Evolutionary conservation across 2,329 filamentous ascomycete species (phyloP), one percentile per base, ranked within the genome.

Genomic region (Zasmidium angulare): DNA sequence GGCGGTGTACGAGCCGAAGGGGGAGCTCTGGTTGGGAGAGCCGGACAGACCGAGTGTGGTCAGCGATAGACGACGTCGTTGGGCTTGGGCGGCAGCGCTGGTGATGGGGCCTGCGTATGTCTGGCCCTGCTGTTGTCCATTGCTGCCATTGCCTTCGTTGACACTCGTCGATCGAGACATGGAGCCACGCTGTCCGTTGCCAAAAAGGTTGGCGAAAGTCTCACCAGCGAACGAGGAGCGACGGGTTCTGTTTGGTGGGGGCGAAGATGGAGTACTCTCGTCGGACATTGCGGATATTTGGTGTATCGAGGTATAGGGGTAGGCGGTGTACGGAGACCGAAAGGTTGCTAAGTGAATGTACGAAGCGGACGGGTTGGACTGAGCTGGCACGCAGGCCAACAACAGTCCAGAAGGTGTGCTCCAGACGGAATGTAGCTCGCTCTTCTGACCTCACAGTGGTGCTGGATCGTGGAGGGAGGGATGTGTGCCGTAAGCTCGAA

Each of bases 171-270:
- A 64, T 50, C 60, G 66, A 24, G 62, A 64, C 31, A 62, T 61
- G 50, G 55, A 58, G 60, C 60, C 69, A 6, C 63, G 59, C 40
- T 60, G 68, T 55, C 73, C 72, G n/a, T n/a, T n/a, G 47, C 75
- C 76, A 64, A 81, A 81, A 50, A 82, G 72, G 68, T 79, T 78
- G 53, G 78, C 78, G 63, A 81, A 79, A 2, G 78, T 79, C 69
- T 79, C 76, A 63, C 78, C 77, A 1, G 78, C 77, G 60, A 81
- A 73, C 4, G 78, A 81, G 36, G 79, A 76, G 63, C 79, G 79
- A 51, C 79, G 77, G 48, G 72, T 69, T 51, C 75, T 71, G 31
- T 47, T 47, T 46, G 57, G 58, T 19, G 64, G 53, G 17, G 63
- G 56, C 10, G 60, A 43, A 14, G 62, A 23, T 43, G 36, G 24